These are phyloP conservation scores for Canariomyces notabilis DNA, from an alignment of 2,329 filamentous ascomycete genomes.

Conservation along the genomic window DNA sequence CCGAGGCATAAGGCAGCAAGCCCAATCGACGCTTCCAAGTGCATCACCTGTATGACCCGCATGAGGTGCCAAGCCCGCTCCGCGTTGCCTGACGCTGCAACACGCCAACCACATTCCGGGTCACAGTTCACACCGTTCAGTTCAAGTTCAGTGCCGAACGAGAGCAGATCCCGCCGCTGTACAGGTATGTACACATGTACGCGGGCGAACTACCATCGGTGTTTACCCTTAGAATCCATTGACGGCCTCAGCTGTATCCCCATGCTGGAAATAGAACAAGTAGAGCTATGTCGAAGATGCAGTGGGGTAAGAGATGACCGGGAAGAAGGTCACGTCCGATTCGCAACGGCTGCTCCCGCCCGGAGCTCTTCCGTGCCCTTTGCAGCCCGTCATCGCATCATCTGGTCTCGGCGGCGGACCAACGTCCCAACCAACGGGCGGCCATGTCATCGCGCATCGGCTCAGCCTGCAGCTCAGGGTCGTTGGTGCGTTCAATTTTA, in stretches of 20 bases:
- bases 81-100: not conserved
- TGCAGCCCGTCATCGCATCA: not conserved
- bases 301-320: too few species aligned
- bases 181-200: too few species aligned
- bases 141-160: not conserved
- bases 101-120: not conserved
- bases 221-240: too few species aligned
- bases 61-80: not conserved
- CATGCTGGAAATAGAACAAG: too few species aligned
- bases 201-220: too few species aligned
- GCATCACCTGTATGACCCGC: not conserved
- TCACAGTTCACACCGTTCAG: not conserved
- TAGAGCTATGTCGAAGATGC: too few species aligned
- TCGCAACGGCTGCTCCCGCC: not conserved
- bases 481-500: not conserved
- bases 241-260: too few species aligned
- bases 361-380: not conserved
- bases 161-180: not conserved
- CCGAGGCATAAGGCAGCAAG: not conserved
- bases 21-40: not conserved
- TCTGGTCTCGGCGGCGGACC: not conserved
- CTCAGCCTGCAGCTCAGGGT: not conserved
- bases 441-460: not conserved
- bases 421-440: not conserved
- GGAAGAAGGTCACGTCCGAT: too few species aligned